Evolutionary conservation across 352 stramenopile genomes (phyloP).

Genomic region (Globisporangium cystogenes): DNA sequence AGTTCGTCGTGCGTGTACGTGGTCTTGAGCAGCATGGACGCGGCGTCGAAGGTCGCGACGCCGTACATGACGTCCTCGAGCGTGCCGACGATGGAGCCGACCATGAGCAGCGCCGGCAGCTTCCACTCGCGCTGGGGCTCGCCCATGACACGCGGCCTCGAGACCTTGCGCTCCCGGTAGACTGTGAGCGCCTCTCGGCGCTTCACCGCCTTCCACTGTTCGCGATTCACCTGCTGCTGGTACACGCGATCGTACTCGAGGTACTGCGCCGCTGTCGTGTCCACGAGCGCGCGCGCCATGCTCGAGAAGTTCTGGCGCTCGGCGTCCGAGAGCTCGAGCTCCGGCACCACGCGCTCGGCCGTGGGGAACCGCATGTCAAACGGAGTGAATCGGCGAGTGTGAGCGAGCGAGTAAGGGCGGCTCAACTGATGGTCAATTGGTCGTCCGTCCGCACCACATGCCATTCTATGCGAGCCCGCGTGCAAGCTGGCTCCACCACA

Average conservation of each 20-base stretch:
- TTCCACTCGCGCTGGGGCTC: conserved; percentile 3
- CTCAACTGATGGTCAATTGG: no score
- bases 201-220: conserved; percentile 16
- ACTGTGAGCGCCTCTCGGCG: conserved; percentile 10
- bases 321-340: conserved; percentile 18
- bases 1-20: conserved; percentile 46
- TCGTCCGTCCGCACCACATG: no score
- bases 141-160: conserved; percentile 7
- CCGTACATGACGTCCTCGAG: conserved; percentile 68
- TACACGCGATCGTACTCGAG: conserved; percentile 10
- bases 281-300: conserved; percentile 23
- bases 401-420: no score
- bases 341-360: conserved; percentile 13
- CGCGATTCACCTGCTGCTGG: conserved; percentile 7
- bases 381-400: background rate
- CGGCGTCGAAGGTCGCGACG: conserved; percentile 28
- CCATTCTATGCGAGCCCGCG: no score
- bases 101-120: conserved; percentile 45
- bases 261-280: conserved; percentile 17
- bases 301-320: conserved; percentile 21
- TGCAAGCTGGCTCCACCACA: no score
- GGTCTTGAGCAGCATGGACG: conserved; percentile 46
- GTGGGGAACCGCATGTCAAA: conserved; percentile 22
- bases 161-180: conserved; percentile 14
- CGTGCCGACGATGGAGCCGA: conserved; percentile 40